Conservation (phyloP, 176 grass and related monocot species). For the Paspalum notatum region DNA sequence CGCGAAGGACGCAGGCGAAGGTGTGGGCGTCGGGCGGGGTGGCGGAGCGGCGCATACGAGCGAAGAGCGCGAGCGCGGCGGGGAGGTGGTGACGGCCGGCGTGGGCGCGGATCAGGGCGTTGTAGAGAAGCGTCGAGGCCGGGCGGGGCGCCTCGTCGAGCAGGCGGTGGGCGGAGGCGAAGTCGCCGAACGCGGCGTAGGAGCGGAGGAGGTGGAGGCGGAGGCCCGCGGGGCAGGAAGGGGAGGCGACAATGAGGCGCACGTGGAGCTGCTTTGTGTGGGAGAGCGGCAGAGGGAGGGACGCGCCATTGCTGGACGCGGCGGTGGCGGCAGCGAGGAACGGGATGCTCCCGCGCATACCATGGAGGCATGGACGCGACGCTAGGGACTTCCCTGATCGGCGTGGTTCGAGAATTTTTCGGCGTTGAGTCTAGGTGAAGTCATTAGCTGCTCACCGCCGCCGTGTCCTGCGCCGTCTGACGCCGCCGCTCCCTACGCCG, state of each 20-base stretch:
- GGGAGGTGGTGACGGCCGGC: conserved; percentile 47
- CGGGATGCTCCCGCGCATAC: conserved; percentile 38
- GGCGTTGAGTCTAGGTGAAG: too few relatives aligned
- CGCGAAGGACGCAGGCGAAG: conserved; percentile 71
- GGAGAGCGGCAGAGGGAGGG: conserved; percentile 23
- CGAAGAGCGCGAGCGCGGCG: conserved; percentile 46
- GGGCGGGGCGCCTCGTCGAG: conserved; percentile 50
- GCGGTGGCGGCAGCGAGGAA: background rate
- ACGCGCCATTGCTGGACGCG: conserved; percentile 9
- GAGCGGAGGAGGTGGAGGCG: conserved; percentile 56
- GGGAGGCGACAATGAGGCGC: conserved; percentile 33
- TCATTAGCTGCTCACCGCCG: too few relatives aligned
- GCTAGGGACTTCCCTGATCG: too few relatives aligned
- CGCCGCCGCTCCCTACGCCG: too few relatives aligned
- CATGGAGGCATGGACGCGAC: background rate
- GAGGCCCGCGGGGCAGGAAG: conserved; percentile 19
- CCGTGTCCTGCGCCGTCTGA: too few relatives aligned
- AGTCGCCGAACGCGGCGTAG: conserved; percentile 45
- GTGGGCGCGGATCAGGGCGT: conserved; percentile 63
- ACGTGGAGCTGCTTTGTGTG: conserved; percentile 64
- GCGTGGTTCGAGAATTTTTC: too few relatives aligned
- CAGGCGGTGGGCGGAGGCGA: conserved; percentile 49
- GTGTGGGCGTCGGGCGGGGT: conserved; percentile 54
- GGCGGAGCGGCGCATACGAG: conserved; percentile 44
- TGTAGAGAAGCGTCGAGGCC: conserved; percentile 54